phyloP scores from a whole-genome alignment of 305 asterid genomes.

The Fraxinus ornus region DNA sequence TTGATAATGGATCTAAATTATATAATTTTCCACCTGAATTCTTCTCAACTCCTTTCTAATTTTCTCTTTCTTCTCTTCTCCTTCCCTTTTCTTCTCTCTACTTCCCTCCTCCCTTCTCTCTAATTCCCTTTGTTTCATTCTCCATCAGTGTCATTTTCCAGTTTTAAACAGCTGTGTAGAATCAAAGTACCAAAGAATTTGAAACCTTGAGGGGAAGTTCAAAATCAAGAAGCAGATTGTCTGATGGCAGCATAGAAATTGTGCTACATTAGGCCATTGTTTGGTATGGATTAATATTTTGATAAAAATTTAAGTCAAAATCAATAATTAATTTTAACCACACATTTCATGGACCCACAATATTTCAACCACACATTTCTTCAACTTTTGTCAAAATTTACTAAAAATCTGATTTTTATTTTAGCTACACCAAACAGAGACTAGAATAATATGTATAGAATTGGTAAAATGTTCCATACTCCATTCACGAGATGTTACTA shows the following conservation, averaged over 20 bases:
- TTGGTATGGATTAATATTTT: not conserved
- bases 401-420: not conserved
- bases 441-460: not conserved
- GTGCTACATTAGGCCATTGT: not conserved
- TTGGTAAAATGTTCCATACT: not conserved
- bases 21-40: not conserved
- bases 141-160: not conserved
- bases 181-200: not conserved
- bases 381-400: not conserved
- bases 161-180: not conserved
- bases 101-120: not conserved
- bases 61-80: not conserved
- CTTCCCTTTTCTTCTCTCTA: not conserved
- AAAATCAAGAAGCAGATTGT: not conserved
- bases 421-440: not conserved
- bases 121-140: not conserved
- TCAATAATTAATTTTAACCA: not conserved
- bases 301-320: not conserved
- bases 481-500: not conserved
- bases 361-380: not conserved
- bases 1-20: not conserved
- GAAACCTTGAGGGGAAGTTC: not conserved
- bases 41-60: not conserved
- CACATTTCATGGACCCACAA: not conserved
- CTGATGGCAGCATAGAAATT: not conserved